phyloP scores from a whole-genome alignment of 2,329 filamentous ascomycete genomes.

The Emericellopsis atlantica region DNA sequence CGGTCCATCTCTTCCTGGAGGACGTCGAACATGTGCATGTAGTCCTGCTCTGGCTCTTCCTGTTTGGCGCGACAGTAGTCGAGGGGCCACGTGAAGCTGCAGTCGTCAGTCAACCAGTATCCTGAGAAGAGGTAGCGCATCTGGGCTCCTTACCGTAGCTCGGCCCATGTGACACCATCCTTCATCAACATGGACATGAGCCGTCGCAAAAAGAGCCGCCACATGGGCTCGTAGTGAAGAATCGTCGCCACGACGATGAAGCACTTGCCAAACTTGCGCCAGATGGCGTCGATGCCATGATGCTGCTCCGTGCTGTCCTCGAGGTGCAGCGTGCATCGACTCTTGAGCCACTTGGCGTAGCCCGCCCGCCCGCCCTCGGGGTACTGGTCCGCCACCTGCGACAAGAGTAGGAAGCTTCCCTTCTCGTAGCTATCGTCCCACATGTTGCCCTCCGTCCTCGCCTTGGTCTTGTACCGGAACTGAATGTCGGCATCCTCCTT shows the following conservation, averaged over 20 bases:
- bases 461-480: slow-evolving; percentile 46
- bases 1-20: slow-evolving; percentile 65
- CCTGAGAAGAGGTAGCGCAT: background rate
- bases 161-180: slow-evolving; percentile 77
- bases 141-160: slow-evolving; percentile 42
- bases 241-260: slow-evolving; percentile 65
- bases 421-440: slow-evolving; percentile 52
- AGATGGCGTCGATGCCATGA: slow-evolving; percentile 72
- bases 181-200: slow-evolving; percentile 60
- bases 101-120: background rate
- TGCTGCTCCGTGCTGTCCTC: slow-evolving; percentile 69
- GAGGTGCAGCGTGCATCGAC: slow-evolving; percentile 57
- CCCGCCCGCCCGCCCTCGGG: slow-evolving; percentile 57
- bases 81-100: slow-evolving; percentile 56
- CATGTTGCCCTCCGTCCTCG: slow-evolving; percentile 35
- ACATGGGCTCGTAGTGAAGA: slow-evolving; percentile 84
- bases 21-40: slow-evolving; percentile 55
- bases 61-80: slow-evolving; percentile 53
- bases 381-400: slow-evolving; percentile 58
- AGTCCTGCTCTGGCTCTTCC: slow-evolving; percentile 55
- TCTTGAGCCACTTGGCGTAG: slow-evolving; percentile 68
- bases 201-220: slow-evolving; percentile 59
- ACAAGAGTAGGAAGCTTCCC: slow-evolving; percentile 43
- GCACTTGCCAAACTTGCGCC: slow-evolving; percentile 66
- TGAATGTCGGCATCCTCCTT: slow-evolving; percentile 41